Base-by-base conservation (phyloP, 2,329 filamentous ascomycete species). In the Fusarium sp. region DNA sequence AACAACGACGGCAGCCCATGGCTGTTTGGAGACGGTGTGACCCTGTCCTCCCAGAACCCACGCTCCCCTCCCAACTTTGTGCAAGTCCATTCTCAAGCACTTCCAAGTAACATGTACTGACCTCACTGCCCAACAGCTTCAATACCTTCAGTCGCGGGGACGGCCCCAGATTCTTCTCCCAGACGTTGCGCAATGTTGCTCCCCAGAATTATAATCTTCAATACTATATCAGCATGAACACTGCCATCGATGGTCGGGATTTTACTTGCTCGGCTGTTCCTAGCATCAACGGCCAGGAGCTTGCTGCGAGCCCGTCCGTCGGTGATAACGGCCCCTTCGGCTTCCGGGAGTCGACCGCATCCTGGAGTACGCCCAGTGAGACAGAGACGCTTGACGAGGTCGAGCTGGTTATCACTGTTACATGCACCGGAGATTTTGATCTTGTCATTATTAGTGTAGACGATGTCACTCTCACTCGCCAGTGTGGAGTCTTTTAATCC, bases 211-310 rank as follows among this genome's bases (percentile, higher is more conserved):
- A 59, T 6, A 11, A 10, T 7, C 38, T 60, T 6, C 25, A 44
- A 1, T 59, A 59, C 41, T 53, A 36, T 9, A 10, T 59, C 10
- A 13, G 13, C 9, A 2, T 59, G 2, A 22, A 47, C 3, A 38
- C 34, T 2, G 2, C 11, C 5, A 8, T 34, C 9, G 7, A 15
- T 5, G 35, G 13, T 3, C 7, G 13, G 1, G 7, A 3, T 1
- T 60, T 61, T 8, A 1, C 1, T 22, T 61, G 57, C 28, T 3
- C 6, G 6, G 34, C 13, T 3, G 32, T 1, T 13, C 40, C 58
- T 9, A 36, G 11, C 6, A 32, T 61, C 5, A 29, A 41, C 9
- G 26, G 19, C 4, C 44, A 36, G 4, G 1, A 22, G 9, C 51
- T 58, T 4, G 7, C 8, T 3, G 6, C 6, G 5, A 9, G 29